phyloP scores from a whole-genome alignment of 2,329 filamentous ascomycete species.

The Seiridium cupressi region DNA sequence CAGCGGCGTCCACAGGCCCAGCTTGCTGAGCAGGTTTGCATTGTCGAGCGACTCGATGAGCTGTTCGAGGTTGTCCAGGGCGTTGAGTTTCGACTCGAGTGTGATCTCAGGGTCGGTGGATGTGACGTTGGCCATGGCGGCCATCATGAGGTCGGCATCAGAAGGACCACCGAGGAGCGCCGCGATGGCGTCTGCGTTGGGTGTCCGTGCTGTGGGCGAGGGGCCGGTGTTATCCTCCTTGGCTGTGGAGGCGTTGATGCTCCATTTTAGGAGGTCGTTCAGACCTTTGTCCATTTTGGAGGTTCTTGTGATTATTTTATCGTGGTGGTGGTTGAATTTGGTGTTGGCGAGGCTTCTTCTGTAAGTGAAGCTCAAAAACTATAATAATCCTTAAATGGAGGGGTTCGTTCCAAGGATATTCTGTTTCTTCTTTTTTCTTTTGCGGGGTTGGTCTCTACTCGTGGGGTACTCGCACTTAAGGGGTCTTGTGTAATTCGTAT shows the following conservation, averaged over 20 bases:
- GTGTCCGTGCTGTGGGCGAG: constrained; percentile 15
- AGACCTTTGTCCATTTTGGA: constrained; percentile 51
- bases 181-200: constrained; percentile 70
- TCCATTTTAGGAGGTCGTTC: constrained; percentile 80
- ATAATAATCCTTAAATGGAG: not conserved
- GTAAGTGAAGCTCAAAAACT: not conserved
- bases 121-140: constrained; percentile 74
- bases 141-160: constrained; percentile 89
- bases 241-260: constrained; percentile 47
- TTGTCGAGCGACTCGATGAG: constrained; percentile 92
- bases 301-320: not conserved
- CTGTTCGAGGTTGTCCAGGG: constrained; percentile 95
- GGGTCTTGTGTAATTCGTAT: not conserved
- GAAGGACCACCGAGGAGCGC: constrained; percentile 79
- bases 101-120: constrained; percentile 59
- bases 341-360: constrained; percentile 1
- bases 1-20: constrained; percentile 81
- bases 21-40: constrained; percentile 83
- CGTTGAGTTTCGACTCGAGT: constrained; percentile 74
- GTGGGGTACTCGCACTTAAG: not conserved
- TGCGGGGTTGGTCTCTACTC: not conserved
- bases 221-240: constrained; percentile 21
- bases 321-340: not conserved
- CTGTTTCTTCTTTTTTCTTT: not conserved
- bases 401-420: not conserved